Conservation (phyloP, 2,329 filamentous ascomycete genomes). For the Cladosporium halotolerans region DNA sequence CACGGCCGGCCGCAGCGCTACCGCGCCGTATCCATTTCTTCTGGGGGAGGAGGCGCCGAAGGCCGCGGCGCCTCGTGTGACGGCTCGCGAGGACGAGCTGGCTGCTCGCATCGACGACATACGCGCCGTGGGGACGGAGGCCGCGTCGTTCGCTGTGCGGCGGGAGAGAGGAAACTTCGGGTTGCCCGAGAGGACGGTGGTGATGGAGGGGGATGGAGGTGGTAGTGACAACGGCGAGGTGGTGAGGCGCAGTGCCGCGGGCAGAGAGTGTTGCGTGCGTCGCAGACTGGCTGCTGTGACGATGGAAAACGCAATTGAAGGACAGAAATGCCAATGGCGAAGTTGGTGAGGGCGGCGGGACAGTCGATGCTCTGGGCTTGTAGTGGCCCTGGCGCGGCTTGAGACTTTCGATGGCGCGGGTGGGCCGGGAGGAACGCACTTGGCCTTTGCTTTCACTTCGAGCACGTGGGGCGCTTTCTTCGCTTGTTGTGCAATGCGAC, state of each 20-base stretch:
- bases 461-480: too few species aligned
- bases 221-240: too few species aligned
- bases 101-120: constrained; percentile 12
- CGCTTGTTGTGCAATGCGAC: too few species aligned
- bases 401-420: too few species aligned
- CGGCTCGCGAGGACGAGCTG: neutral
- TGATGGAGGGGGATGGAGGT: neutral
- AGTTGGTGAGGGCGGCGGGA: neutral
- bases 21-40: constrained; percentile 14
- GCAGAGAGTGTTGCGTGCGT: neutral
- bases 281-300: neutral
- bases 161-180: neutral
- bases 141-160: neutral
- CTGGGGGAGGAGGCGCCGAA: neutral
- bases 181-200: neutral
- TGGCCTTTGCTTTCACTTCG: too few species aligned
- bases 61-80: neutral
- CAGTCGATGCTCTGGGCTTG: too few species aligned
- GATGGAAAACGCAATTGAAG: neutral
- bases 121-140: constrained; percentile 2
- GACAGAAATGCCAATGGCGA: neutral
- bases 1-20: constrained; percentile 14
- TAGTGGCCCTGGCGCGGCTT: too few species aligned
- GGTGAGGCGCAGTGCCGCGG: too few species aligned
- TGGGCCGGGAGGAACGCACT: too few species aligned